Evolutionary conservation across 164 flowering plant species (phyloP).

Genomic region (Santalum album): DNA sequence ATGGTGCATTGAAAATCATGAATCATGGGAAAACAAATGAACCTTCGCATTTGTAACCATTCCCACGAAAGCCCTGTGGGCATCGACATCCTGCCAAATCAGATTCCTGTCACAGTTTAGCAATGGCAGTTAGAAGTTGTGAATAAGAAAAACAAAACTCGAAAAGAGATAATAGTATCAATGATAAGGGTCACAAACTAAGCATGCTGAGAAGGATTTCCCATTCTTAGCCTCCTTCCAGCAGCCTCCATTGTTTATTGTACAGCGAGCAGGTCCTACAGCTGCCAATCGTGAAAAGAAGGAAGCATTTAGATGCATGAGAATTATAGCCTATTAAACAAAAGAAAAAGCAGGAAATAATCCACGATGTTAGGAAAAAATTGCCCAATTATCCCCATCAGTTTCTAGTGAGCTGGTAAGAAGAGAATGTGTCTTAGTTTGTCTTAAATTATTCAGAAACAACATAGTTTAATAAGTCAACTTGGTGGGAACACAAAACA

Average conservation of each 20-base stretch:
- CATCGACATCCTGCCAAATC: constrained; percentile 61
- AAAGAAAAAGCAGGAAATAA: not conserved
- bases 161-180: not conserved
- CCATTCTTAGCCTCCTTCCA: constrained; percentile 68
- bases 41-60: constrained; percentile 86
- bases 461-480: too few species aligned
- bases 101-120: constrained; percentile 30
- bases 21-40: not conserved
- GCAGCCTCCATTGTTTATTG: constrained; percentile 82
- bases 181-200: constrained; percentile 37
- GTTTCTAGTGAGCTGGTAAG: too few species aligned
- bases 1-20: not conserved
- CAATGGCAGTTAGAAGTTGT: not conserved
- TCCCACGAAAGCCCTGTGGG: constrained; percentile 73
- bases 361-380: too few species aligned
- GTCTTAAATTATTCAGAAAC: too few species aligned
- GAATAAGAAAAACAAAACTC: not conserved
- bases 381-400: too few species aligned
- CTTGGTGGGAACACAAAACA: too few species aligned
- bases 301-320: not conserved
- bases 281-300: constrained; percentile 35
- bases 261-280: constrained; percentile 74
- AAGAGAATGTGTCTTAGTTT: too few species aligned
- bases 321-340: not conserved
- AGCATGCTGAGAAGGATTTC: constrained; percentile 68